Conservation (phyloP, 2,329 filamentous ascomycete genomes). For the Thermomyces lanuginosus region DNA sequence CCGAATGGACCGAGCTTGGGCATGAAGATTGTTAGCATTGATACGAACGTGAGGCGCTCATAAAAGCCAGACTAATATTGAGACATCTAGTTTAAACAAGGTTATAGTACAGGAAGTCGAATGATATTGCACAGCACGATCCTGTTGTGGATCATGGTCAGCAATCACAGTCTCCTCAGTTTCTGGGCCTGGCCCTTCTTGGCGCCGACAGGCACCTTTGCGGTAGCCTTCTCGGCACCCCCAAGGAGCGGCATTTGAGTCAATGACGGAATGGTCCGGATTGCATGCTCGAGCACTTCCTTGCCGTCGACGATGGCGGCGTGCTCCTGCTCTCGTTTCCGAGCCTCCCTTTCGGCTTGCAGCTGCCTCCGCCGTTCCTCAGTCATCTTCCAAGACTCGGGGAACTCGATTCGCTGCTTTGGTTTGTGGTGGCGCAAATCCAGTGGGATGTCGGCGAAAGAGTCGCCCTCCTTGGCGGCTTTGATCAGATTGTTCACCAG, state of each 20-base stretch:
- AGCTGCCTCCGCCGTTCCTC: conserved; percentile 50
- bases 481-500: conserved; percentile 55
- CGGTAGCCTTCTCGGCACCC: conserved; percentile 12
- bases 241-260: conserved; percentile 15
- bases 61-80: too few relatives aligned
- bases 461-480: conserved; percentile 67
- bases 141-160: neutral
- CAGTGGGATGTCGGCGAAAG: conserved; percentile 75
- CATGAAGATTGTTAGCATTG: too few relatives aligned
- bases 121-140: too few relatives aligned
- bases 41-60: too few relatives aligned
- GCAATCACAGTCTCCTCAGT: too few relatives aligned
- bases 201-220: conserved; percentile 10
- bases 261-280: conserved; percentile 16
- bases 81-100: too few relatives aligned
- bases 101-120: too few relatives aligned
- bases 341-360: conserved; percentile 40
- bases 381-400: conserved; percentile 68
- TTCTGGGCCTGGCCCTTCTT: conserved; percentile 7
- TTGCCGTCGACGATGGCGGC: conserved; percentile 38
- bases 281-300: conserved; percentile 21
- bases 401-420: conserved; percentile 55
- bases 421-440: conserved; percentile 71
- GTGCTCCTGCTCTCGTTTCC: conserved; percentile 42
- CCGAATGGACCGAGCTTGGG: too few relatives aligned